Evolutionary conservation across 768 basidiomycete genomes (phyloP).

Genomic region (Infundibulicybe gibba): DNA sequence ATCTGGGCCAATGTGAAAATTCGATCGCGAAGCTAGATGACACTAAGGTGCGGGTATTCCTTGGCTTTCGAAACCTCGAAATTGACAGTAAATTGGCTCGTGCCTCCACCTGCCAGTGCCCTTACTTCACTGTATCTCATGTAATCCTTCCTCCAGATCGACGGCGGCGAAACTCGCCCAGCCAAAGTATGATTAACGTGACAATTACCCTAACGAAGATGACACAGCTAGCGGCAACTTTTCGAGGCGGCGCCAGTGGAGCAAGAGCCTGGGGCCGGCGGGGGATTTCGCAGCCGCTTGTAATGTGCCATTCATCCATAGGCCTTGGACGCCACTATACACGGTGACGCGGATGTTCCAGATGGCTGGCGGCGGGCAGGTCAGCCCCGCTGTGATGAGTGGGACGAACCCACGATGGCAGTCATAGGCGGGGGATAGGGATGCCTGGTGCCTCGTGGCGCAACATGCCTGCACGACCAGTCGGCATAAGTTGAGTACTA

Average conservation of each 20-base stretch:
- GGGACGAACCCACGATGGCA: constrained; percentile 36
- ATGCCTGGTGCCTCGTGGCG: no score
- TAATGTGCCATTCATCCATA: constrained; percentile 81
- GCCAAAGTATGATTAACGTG: constrained; percentile 80
- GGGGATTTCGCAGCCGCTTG: constrained; percentile 36
- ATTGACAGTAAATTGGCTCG: constrained; percentile 94
- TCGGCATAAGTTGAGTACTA: no score
- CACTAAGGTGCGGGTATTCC: constrained; percentile 83
- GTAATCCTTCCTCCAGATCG: constrained; percentile 65
- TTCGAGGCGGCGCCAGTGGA: constrained; percentile 16
- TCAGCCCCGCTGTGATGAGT: constrained; percentile 60
- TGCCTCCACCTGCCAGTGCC: constrained; percentile 8
- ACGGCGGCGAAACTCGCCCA: constrained; percentile 96
- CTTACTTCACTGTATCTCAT: neutral
- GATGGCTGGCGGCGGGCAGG: constrained; percentile 59
- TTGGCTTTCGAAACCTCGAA: constrained; percentile 84
- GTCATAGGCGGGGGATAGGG: constrained; percentile 32
- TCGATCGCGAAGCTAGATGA: constrained; percentile 92
- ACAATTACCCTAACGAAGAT: constrained; percentile 54
- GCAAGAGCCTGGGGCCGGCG: no score
- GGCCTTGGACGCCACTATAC: constrained; percentile 87
- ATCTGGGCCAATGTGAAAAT: no score
- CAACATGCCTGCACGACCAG: no score
- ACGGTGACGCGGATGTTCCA: constrained; percentile 97
- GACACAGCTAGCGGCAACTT: constrained; percentile 23